Evolutionary conservation across 768 basidiomycete genomes (phyloP).

Genomic region (Serendipita indica): DNA sequence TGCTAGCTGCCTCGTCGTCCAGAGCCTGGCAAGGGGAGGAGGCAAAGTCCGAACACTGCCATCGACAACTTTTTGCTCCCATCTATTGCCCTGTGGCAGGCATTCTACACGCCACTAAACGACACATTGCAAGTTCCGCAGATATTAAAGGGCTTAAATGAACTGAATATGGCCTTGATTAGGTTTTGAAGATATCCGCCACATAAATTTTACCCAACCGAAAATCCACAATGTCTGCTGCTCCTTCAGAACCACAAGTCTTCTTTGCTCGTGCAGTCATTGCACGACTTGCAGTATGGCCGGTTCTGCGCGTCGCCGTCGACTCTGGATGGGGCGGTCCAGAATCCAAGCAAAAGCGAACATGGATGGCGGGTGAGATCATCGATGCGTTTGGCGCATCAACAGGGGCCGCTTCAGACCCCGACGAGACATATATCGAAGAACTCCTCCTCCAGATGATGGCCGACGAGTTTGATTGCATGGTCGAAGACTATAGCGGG

Average conservation of each 20-base stretch:
- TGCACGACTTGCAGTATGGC: slow-evolving; percentile 71
- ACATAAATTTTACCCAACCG: not conserved
- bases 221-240: slow-evolving; percentile 3
- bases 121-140: too few relatives aligned
- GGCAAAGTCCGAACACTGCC: too few relatives aligned
- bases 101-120: too few relatives aligned
- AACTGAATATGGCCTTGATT: too few relatives aligned
- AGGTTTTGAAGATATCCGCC: too few relatives aligned
- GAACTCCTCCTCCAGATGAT: slow-evolving; percentile 70
- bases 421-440: slow-evolving; percentile 67
- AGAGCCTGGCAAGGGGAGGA: not conserved
- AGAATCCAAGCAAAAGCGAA: slow-evolving; percentile 51
- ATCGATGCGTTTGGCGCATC: slow-evolving; percentile 48
- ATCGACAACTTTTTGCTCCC: too few relatives aligned
- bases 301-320: slow-evolving; percentile 73
- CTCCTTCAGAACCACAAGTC: slow-evolving; percentile 34
- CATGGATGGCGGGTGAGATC: slow-evolving; percentile 69
- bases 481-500: slow-evolving; percentile 74
- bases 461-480: slow-evolving; percentile 73
- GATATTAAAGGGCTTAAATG: too few relatives aligned
- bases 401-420: slow-evolving; percentile 18
- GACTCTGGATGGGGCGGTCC: slow-evolving; percentile 79
- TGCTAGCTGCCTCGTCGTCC: not conserved
- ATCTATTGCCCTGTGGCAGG: too few relatives aligned
- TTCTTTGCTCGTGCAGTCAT: slow-evolving; percentile 80